Percentiles rank a stretch among this genome's conserved stretches.
phyloP scores from a whole-genome alignment of 2,329 filamentous ascomycete genomes.

The Thielaviopsis populi region DNA sequence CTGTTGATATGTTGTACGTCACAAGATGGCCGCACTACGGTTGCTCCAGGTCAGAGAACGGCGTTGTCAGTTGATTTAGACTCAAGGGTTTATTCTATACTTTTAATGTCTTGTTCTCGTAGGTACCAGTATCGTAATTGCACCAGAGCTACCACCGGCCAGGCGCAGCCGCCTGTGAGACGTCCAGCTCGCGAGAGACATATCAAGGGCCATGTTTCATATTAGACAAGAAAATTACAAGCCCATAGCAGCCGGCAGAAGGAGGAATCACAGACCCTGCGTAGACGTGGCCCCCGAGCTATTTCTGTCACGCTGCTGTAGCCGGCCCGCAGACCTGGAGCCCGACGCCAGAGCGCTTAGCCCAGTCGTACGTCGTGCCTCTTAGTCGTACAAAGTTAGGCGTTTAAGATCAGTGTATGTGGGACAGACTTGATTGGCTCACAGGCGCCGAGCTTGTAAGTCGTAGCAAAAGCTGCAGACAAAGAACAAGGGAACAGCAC shows the following conservation, averaged over 20 bases:
- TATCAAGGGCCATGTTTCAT: background rate
- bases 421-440: constrained; percentile 12
- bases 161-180: background rate
- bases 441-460: constrained; percentile 6
- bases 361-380: background rate
- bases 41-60: too few relatives aligned
- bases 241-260: too few relatives aligned
- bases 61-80: too few relatives aligned
- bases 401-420: background rate
- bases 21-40: too few relatives aligned
- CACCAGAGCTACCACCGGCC: background rate
- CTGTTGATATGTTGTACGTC: background rate
- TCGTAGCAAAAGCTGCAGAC: background rate
- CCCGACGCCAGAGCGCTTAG: background rate
- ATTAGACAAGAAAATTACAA: background rate
- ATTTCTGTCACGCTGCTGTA: background rate
- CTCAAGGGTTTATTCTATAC: too few relatives aligned
- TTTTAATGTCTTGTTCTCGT: background rate
- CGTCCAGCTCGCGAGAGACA: background rate
- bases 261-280: background rate
- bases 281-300: background rate
- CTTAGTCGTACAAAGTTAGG: background rate
- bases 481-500: background rate
- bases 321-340: background rate
- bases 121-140: background rate